Percentiles rank a stretch among this genome's conserved stretches.
Conservation (phyloP, 176 grass and related monocot genomes). For the Puccinellia tenuiflora region DNA sequence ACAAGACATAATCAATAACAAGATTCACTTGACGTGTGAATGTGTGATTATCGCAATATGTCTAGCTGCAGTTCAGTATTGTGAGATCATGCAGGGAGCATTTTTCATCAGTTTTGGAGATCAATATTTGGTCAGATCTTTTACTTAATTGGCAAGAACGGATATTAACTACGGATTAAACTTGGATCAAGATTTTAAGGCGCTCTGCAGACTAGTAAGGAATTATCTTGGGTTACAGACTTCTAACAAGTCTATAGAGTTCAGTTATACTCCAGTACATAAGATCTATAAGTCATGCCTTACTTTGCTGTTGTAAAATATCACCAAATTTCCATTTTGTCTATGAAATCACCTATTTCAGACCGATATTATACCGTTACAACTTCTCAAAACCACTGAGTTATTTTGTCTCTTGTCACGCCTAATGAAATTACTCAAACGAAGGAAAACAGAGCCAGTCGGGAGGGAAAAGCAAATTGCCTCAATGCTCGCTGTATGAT, state of each 20-base stretch:
- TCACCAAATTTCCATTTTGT: background rate
- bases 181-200: background rate
- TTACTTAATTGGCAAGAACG: background rate
- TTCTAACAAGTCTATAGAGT: background rate
- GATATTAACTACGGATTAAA: background rate
- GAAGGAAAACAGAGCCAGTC: background rate
- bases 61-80: background rate
- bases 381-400: background rate
- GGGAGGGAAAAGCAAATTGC: conserved; percentile 7
- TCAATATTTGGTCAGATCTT: background rate
- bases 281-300: background rate
- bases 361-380: background rate
- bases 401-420: background rate
- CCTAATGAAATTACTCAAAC: background rate
- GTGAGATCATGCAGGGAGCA: background rate
- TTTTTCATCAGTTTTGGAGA: background rate
- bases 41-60: too few relatives aligned
- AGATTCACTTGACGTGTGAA: background rate
- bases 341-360: background rate
- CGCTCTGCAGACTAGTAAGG: background rate
- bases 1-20: background rate
- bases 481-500: conserved; percentile 62
- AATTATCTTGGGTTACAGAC: background rate
- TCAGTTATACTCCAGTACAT: background rate
- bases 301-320: background rate